Evolutionary conservation across 495 filamentous ascomycete species (phyloP).

Genomic region (Neurospora tetraspora): DNA sequence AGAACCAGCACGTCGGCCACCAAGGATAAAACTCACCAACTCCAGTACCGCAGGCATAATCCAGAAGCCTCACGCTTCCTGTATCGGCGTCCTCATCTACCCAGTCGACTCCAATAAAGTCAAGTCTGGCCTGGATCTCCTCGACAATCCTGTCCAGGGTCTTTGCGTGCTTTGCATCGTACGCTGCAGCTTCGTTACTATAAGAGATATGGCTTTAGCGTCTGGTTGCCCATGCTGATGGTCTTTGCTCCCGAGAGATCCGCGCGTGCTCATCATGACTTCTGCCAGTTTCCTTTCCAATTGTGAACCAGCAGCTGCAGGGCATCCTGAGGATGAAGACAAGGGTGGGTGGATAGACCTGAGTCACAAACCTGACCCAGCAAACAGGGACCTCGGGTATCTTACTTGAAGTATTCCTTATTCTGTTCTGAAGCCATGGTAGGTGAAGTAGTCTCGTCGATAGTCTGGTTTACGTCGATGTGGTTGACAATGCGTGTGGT

Average conservation of each 20-base stretch:
- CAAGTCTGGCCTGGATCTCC: constrained; percentile 40
- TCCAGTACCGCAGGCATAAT: constrained; percentile 72
- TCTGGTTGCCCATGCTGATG: not conserved
- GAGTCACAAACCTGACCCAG: not conserved
- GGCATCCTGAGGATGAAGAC: not conserved
- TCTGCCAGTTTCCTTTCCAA: not conserved
- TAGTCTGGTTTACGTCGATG: not conserved
- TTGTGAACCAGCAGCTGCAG: not conserved
- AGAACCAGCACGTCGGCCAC: constrained; percentile 36
- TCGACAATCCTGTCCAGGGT: constrained; percentile 29
- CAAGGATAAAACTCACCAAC: constrained; percentile 25
- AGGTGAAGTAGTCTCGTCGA: not conserved
- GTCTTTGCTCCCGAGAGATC: not conserved
- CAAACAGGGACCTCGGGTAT: not conserved
- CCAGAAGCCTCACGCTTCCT: constrained; percentile 47
- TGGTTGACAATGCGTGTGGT: not conserved
- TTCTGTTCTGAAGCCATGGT: constrained; percentile 24
- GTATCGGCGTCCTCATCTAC: constrained; percentile 19
- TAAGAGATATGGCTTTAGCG: not conserved
- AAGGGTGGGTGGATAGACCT: too few relatives aligned
- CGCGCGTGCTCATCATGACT: not conserved
- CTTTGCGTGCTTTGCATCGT: constrained; percentile 32
- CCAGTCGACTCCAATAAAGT: constrained; percentile 56
- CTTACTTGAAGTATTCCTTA: constrained; percentile 37
- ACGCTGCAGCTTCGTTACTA: constrained; percentile 30